Evolutionary conservation across 2,329 filamentous ascomycete genomes (phyloP), one percentile per base, ranked within the genome.

Genomic region (Botrytis medusae): DNA sequence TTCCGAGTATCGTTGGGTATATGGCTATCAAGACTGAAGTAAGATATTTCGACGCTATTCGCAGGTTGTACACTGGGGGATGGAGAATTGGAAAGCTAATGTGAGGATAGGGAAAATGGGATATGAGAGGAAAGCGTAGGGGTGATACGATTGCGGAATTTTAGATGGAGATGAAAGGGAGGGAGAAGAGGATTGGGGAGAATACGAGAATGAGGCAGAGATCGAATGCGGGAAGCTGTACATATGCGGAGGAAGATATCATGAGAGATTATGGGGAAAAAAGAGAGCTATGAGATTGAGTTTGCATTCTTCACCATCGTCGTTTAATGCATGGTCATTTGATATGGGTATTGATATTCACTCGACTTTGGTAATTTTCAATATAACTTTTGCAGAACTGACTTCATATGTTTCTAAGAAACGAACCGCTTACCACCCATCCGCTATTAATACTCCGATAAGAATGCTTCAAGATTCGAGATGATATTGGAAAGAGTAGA

Each of bases 101-200:
- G 29, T 74, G 44, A 73, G 73, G 40, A 63, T 79, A 98, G 95
- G 96, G 95, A 80, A 94, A 95, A 81, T 97, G 86, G 83, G 88
- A 97, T 67, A 83, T 98, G 78, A 89, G 94, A 78, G 95, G 91
- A 73, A 98, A 98, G 91, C 88, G 93, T 83, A 92, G 89, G 83
- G 95, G 94, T 72, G 95, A 98, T 81, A 87, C 91, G n/a, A 87
- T 97, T 80, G 85, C 86, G 72, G 95, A 98, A 84, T 95, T 88
- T 82, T 98, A 77, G 72, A 63, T 62, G n/a, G 60, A 75, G 72
- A 60, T 60, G n/a, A 42, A 64, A 67, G 60, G 68, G 44, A 34
- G 44, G 44, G 62, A 70, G 73, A 72, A 65, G 70, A 71, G 69
- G 71, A 46, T 44, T 44, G 72, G 73, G 74, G 75, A 10, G n/a